A percentile compares a stretch with the other conserved stretches of the same genome.
phyloP scores from a whole-genome alignment of 768 basidiomycete species.

The Cystofilobasidium macerans region DNA sequence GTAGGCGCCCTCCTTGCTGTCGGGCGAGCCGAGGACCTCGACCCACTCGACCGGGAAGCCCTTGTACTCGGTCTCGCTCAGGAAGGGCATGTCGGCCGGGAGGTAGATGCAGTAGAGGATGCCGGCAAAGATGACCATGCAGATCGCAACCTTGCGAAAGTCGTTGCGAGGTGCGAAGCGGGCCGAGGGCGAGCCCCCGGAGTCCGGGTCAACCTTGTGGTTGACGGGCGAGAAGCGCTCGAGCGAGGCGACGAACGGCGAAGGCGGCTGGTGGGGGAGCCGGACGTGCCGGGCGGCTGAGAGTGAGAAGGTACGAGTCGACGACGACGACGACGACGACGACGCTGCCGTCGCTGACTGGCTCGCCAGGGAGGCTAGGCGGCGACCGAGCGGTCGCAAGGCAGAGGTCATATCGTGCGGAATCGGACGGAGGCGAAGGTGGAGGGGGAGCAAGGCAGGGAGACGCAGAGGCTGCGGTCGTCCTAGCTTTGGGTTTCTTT shows the following conservation, averaged over 20 bases:
- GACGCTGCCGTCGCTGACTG: no score
- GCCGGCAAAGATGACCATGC: neutral
- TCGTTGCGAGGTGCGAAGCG: neutral
- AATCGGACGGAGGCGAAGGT: no score
- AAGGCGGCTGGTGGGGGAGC: neutral
- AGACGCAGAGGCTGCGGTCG: no score
- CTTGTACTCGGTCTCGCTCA: constrained; percentile 15
- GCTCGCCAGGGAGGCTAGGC: no score
- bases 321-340: neutral
- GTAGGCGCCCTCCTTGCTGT: constrained; percentile 10
- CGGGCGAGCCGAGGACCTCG: constrained; percentile 15
- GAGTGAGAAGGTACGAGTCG: neutral
- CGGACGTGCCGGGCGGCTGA: neutral
- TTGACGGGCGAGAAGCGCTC: constrained; percentile 2
- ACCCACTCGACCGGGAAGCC: constrained; percentile 25
- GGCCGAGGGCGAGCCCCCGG: neutral
- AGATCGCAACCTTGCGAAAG: neutral
- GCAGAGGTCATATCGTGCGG: no score
- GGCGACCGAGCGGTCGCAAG: no score
- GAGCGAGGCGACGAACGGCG: neutral
- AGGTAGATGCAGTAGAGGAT: constrained; percentile 2
- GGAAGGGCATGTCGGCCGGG: constrained; percentile 18
- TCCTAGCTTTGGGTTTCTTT: no score
- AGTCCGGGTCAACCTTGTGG: neutral
- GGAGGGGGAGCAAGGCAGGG: no score